Conservation (phyloP, 805 yeast species). For the Saturnispora ahearnii region DNA sequence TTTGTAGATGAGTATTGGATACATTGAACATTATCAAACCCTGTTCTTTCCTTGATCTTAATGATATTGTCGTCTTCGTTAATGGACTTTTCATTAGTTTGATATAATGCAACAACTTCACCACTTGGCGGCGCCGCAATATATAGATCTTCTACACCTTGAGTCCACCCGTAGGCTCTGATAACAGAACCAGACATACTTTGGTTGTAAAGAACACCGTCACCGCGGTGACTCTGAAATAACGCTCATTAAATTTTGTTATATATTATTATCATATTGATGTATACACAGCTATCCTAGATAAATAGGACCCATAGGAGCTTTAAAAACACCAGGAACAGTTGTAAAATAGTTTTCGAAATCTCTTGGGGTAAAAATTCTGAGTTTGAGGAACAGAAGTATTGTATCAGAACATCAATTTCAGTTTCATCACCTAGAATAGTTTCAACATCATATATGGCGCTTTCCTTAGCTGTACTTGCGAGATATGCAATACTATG, state of each 20-base stretch:
- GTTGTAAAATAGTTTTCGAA: background rate
- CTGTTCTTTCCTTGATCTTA: conserved; percentile 45
- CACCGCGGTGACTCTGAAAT: background rate
- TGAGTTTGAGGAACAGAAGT: background rate
- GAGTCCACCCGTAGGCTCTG: conserved; percentile 54
- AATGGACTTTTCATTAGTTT: conserved; percentile 34
- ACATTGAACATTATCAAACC: conserved; percentile 63
- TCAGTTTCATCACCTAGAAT: background rate
- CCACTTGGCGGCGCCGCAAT: conserved; percentile 69
- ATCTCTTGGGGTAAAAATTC: background rate
- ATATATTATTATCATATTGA: background rate
- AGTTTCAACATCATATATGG: background rate
- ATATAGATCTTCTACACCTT: conserved; percentile 45
- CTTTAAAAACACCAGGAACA: background rate
- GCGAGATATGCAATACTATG: background rate
- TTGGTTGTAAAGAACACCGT: background rate
- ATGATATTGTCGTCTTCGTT: conserved; percentile 42
- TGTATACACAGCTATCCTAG: too few species aligned
- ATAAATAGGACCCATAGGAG: background rate
- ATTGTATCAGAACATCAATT: background rate
- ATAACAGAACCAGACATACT: conserved; percentile 50
- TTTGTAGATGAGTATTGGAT: conserved; percentile 48
- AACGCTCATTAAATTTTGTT: background rate
- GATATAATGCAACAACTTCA: conserved; percentile 66
- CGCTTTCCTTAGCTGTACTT: background rate